Percentiles rank a stretch among this genome's conserved stretches.
Evolutionary conservation across 306 rosid species (phyloP).

Genomic region (Fagus sylvatica): DNA sequence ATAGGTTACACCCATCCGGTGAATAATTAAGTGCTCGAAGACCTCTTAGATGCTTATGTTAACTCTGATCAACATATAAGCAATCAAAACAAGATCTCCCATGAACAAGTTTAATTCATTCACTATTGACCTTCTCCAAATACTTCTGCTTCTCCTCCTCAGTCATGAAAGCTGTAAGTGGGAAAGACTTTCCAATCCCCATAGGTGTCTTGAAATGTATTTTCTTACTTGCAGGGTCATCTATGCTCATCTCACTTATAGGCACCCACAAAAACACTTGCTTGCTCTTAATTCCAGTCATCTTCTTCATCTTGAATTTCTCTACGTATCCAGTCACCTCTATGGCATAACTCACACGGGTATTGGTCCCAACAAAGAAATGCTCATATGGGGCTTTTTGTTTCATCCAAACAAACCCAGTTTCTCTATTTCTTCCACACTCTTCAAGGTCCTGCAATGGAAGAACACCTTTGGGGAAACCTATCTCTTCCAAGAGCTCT

Average conservation of each 20-base stretch:
- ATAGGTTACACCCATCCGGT: too few relatives aligned
- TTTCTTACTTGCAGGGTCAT: constrained; percentile 42
- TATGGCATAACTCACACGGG: constrained; percentile 56
- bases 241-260: constrained; percentile 63
- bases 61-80: too few relatives aligned
- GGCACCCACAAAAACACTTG: constrained; percentile 79
- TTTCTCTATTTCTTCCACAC: constrained; percentile 73
- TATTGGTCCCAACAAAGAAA: constrained; percentile 46
- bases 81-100: too few relatives aligned
- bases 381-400: constrained; percentile 70
- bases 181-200: constrained; percentile 78
- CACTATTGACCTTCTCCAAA: constrained; percentile 23
- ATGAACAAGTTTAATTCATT: not conserved
- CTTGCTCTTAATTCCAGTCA: constrained; percentile 78
- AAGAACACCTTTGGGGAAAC: constrained; percentile 75
- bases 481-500: constrained; percentile 62
- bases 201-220: constrained; percentile 63
- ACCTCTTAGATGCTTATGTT: too few relatives aligned
- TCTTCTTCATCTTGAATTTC: constrained; percentile 73
- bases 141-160: constrained; percentile 50
- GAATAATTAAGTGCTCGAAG: too few relatives aligned
- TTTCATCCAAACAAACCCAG: constrained; percentile 87
- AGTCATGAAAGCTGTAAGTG: constrained; percentile 59
- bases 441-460: constrained; percentile 69
- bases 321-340: constrained; percentile 82